Evolutionary conservation across 176 grass and related monocot genomes (phyloP).

Genomic region (Paspalum vaginatum): DNA sequence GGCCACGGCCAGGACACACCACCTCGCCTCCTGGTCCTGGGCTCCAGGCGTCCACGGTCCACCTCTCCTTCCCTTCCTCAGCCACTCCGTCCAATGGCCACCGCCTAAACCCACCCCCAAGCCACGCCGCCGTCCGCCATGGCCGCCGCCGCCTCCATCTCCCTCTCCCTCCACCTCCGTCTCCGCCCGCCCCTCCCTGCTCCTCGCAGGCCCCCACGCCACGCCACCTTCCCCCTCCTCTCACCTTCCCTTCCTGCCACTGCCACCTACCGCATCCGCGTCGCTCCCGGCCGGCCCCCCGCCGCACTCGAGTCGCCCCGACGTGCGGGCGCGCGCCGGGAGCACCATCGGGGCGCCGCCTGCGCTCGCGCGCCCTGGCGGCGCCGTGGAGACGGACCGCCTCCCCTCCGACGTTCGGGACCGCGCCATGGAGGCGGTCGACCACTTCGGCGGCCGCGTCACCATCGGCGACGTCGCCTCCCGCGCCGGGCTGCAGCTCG

Average conservation of each 20-base stretch:
- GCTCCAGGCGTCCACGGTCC: not conserved
- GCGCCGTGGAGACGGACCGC: conserved; percentile 84
- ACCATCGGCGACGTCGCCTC: conserved; percentile 87
- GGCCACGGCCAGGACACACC: conserved; percentile 39
- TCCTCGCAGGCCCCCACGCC: conserved; percentile 30
- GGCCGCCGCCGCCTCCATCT: conserved; percentile 51
- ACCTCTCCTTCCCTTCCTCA: conserved; percentile 34
- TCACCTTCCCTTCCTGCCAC: conserved; percentile 3
- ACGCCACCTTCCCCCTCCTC: conserved; percentile 40
- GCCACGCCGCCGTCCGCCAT: conserved; percentile 48
- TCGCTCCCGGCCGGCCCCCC: conserved; percentile 28
- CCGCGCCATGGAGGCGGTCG: conserved; percentile 79
- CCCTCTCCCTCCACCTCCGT: conserved; percentile 53
- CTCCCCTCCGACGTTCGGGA: conserved; percentile 82
- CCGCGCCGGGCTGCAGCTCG: conserved; percentile 73
- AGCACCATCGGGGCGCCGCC: conserved; percentile 57
- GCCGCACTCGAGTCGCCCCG: conserved; percentile 24
- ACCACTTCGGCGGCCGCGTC: conserved; percentile 78
- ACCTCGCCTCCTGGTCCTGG: no score
- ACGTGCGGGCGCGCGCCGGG: conserved; percentile 42
- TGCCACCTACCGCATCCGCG: conserved; percentile 33
- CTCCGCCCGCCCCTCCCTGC: conserved; percentile 35
- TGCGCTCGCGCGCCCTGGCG: conserved; percentile 57
- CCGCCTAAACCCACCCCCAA: conserved; percentile 32
- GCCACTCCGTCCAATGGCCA: conserved; percentile 38